Conservation (phyloP, 352 stramenopile genomes). For the Phytophthora pisi region DNA sequence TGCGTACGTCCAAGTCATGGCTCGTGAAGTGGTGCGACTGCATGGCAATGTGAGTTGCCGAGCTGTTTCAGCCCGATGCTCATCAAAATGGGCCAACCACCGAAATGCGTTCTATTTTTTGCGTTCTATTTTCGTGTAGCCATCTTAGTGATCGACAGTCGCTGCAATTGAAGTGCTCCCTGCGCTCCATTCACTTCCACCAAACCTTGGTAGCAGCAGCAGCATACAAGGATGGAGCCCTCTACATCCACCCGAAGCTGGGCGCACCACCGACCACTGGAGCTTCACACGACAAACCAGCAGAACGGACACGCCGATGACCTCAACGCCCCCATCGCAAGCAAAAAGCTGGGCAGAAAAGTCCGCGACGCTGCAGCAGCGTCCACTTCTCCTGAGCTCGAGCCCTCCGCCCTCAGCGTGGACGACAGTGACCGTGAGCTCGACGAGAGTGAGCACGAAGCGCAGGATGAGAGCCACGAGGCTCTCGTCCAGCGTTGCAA, state of each 20-base stretch:
- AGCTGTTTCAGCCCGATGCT: background rate
- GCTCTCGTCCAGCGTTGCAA: conserved; percentile 23
- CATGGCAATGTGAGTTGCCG: conserved; percentile 16
- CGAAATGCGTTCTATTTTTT: conserved; percentile 29
- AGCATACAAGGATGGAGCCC: conserved; percentile 11
- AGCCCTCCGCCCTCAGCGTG: conserved; percentile 5
- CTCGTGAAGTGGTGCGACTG: conserved; percentile 49
- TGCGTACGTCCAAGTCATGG: conserved; percentile 52
- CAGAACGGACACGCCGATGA: conserved; percentile 4
- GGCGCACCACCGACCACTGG: conserved; percentile 3
- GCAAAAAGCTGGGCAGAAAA: conserved; percentile 14
- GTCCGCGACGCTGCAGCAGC: background rate
- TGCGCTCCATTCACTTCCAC: conserved; percentile 6
- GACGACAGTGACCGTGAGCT: conserved; percentile 20
- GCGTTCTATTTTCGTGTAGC: conserved; percentile 32
- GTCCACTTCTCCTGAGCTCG: conserved; percentile 19
- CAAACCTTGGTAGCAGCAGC: background rate
- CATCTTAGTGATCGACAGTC: conserved; percentile 12
- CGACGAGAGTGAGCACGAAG: conserved; percentile 21
- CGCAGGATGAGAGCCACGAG: conserved; percentile 18
- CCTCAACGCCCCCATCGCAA: background rate
- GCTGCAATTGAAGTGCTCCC: conserved; percentile 18
- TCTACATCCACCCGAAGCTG: background rate
- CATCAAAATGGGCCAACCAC: conserved; percentile 20
- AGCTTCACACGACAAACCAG: conserved; percentile 25